Percentiles rank a stretch among this genome's conserved stretches.
Conservation (phyloP, 2,329 filamentous ascomycete species). For the Penicillium olsonii region DNA sequence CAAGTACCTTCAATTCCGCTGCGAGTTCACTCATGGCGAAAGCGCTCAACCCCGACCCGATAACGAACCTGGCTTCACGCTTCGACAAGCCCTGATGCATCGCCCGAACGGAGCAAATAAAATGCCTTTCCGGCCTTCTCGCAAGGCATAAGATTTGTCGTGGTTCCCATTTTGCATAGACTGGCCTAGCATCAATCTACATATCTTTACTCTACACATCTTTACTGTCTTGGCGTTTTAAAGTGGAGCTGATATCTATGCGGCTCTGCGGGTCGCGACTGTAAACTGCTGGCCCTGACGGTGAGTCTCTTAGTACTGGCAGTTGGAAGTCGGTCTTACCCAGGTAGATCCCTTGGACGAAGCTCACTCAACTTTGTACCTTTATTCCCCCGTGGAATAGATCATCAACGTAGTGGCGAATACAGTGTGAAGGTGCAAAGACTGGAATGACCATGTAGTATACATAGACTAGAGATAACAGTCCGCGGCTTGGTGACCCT, state of each 20-base stretch:
- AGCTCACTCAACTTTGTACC: too few relatives aligned
- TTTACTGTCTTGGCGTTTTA: not conserved
- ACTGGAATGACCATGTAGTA: too few relatives aligned
- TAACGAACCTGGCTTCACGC: constrained; percentile 42
- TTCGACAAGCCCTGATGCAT: constrained; percentile 39
- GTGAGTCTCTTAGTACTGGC: too few relatives aligned
- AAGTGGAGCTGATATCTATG: not conserved
- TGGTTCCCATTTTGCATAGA: constrained; percentile 18
- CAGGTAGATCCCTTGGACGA: too few relatives aligned
- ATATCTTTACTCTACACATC: not conserved
- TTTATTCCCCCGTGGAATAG: too few relatives aligned
- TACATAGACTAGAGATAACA: too few relatives aligned
- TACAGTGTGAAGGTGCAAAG: too few relatives aligned
- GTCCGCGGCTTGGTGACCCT: too few relatives aligned
- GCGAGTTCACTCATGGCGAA: constrained; percentile 51
- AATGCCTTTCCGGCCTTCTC: constrained; percentile 17
- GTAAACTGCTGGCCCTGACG: too few relatives aligned
- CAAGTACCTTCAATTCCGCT: constrained; percentile 45
- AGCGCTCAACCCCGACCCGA: constrained; percentile 44
- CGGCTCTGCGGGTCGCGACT: not conserved
- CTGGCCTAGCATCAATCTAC: constrained; percentile 14
- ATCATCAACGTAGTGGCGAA: too few relatives aligned
- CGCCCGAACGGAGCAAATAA: constrained; percentile 32
- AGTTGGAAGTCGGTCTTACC: too few relatives aligned
- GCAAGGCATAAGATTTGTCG: constrained; percentile 11